Base-by-base conservation (phyloP, 179 eudicot genomes). In the Vitellaria paradoxa region DNA sequence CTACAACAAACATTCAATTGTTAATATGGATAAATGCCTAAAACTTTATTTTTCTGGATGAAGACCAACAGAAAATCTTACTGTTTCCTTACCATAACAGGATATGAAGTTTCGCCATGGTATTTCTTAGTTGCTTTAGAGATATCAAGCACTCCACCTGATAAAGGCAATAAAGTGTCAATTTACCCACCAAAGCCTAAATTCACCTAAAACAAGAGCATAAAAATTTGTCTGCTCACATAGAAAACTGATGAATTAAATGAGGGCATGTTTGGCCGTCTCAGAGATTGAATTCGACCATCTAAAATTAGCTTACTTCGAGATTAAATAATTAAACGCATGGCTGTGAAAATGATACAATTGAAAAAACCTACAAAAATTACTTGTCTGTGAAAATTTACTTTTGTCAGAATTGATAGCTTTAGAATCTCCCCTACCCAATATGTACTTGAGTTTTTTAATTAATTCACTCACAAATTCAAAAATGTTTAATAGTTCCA, bases 81-180 rank as follows among this genome's bases (percentile, higher is more conserved):
- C 17, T 30, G 9, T 13, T 55, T 24, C 15, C 86, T 77, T 84
- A 94, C 98, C 94, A 79, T 83, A 14, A 85, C 70, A 0, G 97
- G 98, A 74, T 81, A 87, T n/a, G 79, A 80, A 74, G 86, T 79
- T 85, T 89, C 96, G 30, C 84, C 81, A 62, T 80, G 55, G 76
- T 78, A 91, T 76, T 78, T 82, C 82, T 68, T 80, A 21, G 79
- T 86, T 10, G 94, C 97, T 85, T 83, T 81, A 45, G 92, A 82
- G 82, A 91, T 79, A 82, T 94, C 97, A 81, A 94, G 84, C 82
- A 90, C 88, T 40, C 92, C 92, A 74, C 90, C 98, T 91, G 69
- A 63, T 55, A 78, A 84, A 73, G 68, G 59, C n/a, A 81, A 7
- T 14, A 67, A 40, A 59, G 10, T 24, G 21, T 30, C 14, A 73